phyloP scores from a whole-genome alignment of 23 red algal species.

The Chondrus crispus region DNA sequence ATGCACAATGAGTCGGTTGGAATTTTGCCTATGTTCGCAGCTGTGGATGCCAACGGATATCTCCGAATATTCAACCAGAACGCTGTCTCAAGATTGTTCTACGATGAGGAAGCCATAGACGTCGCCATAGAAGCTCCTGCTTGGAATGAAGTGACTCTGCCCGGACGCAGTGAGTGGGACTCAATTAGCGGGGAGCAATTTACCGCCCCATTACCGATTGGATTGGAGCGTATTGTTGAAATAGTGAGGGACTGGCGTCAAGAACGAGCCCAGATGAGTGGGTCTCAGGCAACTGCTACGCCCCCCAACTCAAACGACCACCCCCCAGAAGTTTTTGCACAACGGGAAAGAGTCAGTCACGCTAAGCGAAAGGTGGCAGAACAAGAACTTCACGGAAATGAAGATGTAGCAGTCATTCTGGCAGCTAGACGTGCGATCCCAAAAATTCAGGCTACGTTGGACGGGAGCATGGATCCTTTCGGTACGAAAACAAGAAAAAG shows the following conservation, averaged over 20 bases:
- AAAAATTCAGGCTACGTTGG: slow-evolving; percentile 20
- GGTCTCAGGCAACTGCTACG: background rate
- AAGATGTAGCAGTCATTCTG: background rate
- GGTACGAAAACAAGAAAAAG: background rate
- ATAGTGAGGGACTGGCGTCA: background rate
- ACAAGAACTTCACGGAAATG: slow-evolving; percentile 11
- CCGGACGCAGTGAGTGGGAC: slow-evolving; percentile 19
- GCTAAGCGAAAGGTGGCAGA: slow-evolving; percentile 12
- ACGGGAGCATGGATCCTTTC: slow-evolving; percentile 19
- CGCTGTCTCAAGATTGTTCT: slow-evolving; percentile 42
- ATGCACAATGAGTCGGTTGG: slow-evolving; percentile 2
- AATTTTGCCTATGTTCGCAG: slow-evolving; percentile 34
- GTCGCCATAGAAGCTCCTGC: slow-evolving; percentile 12
- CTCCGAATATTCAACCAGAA: slow-evolving; percentile 45
- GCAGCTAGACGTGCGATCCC: slow-evolving; percentile 26
- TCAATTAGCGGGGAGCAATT: slow-evolving; percentile 22
- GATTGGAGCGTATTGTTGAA: slow-evolving; percentile 10
- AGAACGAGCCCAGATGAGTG: background rate
- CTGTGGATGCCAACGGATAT: slow-evolving; percentile 37
- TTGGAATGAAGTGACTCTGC: slow-evolving; percentile 16
- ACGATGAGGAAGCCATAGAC: slow-evolving; percentile 36
- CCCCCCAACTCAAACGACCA: background rate
- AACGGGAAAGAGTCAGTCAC: slow-evolving; percentile 28
- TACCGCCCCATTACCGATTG: slow-evolving; percentile 10
- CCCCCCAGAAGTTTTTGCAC: slow-evolving; percentile 37